phyloP scores from a whole-genome alignment of 1,139 yeast species.

The Pichia sp. region DNA sequence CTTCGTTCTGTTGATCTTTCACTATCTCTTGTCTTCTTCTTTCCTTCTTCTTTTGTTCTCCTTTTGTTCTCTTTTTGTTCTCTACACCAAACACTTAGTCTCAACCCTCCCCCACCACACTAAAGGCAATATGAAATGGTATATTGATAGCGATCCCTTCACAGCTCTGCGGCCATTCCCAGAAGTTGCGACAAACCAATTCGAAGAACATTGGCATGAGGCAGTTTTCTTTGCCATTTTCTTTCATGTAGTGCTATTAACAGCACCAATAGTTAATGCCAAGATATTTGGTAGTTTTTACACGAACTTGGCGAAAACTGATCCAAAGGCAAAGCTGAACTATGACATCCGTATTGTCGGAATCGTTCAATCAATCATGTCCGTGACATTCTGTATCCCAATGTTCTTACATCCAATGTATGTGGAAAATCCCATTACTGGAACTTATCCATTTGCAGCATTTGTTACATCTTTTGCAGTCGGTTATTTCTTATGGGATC shows the following conservation, averaged over 20 bases:
- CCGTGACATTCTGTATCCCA: slow-evolving; percentile 37
- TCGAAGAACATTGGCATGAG: slow-evolving; percentile 51
- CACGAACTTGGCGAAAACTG: slow-evolving; percentile 13
- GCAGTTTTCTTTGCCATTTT: slow-evolving; percentile 34
- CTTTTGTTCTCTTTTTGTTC: too few species aligned
- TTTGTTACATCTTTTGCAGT: slow-evolving; percentile 39
- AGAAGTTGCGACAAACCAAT: slow-evolving; percentile 27
- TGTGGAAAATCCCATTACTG: slow-evolving; percentile 36
- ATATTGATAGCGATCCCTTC: slow-evolving; percentile 36
- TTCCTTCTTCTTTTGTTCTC: too few species aligned
- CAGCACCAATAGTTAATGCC: slow-evolving; percentile 28
- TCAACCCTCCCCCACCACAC: too few species aligned
- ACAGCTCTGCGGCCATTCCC: slow-evolving; percentile 43
- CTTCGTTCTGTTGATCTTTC: too few species aligned
- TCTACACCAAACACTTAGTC: too few species aligned
- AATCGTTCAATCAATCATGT: slow-evolving; percentile 45
- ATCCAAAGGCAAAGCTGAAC: slow-evolving; percentile 30
- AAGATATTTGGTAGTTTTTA: slow-evolving; percentile 25
- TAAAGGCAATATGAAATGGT: slow-evolving; percentile 17
- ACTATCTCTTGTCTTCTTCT: too few species aligned
- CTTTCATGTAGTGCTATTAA: slow-evolving; percentile 33
- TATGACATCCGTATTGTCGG: slow-evolving; percentile 53
- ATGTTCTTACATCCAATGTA: slow-evolving; percentile 42
- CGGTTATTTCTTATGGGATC: slow-evolving; percentile 54
- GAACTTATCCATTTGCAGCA: slow-evolving; percentile 44